A percentile compares a stretch with the other conserved stretches of the same genome.
Evolutionary conservation across 2,329 filamentous ascomycete species (phyloP).

Genomic region (Ascochyta rabiei): DNA sequence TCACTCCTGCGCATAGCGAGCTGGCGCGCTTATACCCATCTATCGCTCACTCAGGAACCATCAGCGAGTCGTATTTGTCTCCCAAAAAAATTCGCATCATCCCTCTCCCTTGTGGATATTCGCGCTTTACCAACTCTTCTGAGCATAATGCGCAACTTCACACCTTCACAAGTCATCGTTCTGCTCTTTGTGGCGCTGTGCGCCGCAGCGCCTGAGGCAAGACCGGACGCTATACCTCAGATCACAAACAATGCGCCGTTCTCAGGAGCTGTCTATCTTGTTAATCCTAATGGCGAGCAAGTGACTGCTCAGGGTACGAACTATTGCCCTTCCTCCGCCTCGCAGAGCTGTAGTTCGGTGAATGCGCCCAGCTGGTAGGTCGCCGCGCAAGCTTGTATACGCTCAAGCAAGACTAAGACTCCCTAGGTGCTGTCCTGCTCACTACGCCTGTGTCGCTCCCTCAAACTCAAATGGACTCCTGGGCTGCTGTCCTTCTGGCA

Average conservation of each 20-base stretch:
- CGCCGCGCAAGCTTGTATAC: not conserved
- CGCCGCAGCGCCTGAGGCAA: constrained; percentile 33
- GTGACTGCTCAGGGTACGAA: constrained; percentile 43
- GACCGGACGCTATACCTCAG: constrained; percentile 36
- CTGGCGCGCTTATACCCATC: not conserved
- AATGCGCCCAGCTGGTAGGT: constrained; percentile 52
- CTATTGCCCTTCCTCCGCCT: constrained; percentile 43
- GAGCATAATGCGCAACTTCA: not conserved
- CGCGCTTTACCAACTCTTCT: too few relatives aligned
- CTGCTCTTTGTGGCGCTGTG: constrained; percentile 15
- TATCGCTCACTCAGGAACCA: not conserved
- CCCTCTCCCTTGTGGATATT: too few relatives aligned
- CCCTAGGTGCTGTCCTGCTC: constrained; percentile 46
- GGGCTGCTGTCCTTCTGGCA: constrained; percentile 47
- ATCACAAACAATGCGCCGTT: constrained; percentile 48
- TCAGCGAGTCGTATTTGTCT: not conserved
- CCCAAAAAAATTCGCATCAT: not conserved
- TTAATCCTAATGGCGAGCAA: constrained; percentile 40
- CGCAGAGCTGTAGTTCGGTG: constrained; percentile 51
- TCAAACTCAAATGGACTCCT: constrained; percentile 42
- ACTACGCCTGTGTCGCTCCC: constrained; percentile 42
- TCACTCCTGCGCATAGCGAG: not conserved
- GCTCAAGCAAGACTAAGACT: not conserved
- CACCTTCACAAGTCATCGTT: not conserved
- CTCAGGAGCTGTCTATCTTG: constrained; percentile 49